Evolutionary conservation across 495 filamentous ascomycete species (phyloP), one percentile per base, ranked within the genome.

Genomic region (Hypoxylon crocopeplum): DNA sequence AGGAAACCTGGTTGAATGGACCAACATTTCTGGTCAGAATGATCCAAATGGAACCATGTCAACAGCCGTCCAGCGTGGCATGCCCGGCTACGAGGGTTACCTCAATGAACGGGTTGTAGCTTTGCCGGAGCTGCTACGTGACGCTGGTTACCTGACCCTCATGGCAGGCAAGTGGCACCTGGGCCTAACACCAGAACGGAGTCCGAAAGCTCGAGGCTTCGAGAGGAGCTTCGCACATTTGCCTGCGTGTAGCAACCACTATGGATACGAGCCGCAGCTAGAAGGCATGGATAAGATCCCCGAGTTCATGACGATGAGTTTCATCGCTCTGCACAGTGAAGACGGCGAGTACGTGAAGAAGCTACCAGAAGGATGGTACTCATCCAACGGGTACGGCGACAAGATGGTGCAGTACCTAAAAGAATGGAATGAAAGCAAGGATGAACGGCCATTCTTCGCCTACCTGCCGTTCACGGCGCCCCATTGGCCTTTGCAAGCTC

Each of bases 1-100:
- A 0, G 80, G 80, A 13, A 77, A 79, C 30, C 44, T 82, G 30
- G 64, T 75, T 38, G 77, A 79, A 57, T 76, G 68, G 66, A 66
- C 64, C 10, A 67, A 66, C 56, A 58, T 67, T 16, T 69, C 65
- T 2, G 67, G 63, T 1, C 67, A 69, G 33, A 69, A 69, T 19
- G 67, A 69, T 29, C 63, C 67, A 12, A 69, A 51, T 11, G 72
- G 73, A n/a, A 75, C 72, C 1, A 69, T 69, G 67, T 69, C 67
- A 12, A 67, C 72, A 32, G 38, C 70, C 27, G 72, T 68, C 15
- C 69, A 68, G 34, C 62, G 68, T 7, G 73, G 70, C n/a, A 85
- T 84, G 82, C 84, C 85, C 0, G 84, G 85, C 0, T 86, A 88
- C 63, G 85, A 87, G 67, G 84, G 84, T 2, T 88, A 86, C 53